Evolutionary conservation across 768 basidiomycete species (phyloP).

Genomic region (Tubosaeta sp.): DNA sequence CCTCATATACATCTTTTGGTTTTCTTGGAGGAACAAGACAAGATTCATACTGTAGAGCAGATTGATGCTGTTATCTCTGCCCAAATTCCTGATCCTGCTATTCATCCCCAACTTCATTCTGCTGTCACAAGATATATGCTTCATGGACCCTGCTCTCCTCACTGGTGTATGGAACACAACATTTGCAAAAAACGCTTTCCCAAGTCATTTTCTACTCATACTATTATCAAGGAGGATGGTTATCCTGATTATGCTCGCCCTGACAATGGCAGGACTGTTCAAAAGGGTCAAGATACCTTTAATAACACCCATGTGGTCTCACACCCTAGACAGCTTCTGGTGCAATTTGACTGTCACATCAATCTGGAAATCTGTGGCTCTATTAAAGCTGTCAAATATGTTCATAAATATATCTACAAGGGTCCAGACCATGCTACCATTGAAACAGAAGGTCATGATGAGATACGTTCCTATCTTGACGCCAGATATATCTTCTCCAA

Average conservation of each 20-base stretch:
- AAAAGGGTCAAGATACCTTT: constrained; percentile 11
- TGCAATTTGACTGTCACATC: constrained; percentile 17
- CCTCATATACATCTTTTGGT: constrained; percentile 51
- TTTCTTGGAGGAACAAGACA: constrained; percentile 25
- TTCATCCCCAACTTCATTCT: not conserved
- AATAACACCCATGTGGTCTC: constrained; percentile 43
- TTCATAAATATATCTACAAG: too few relatives aligned
- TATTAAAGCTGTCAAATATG: too few relatives aligned
- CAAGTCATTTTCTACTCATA: constrained; percentile 33
- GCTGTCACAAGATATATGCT: constrained; percentile 31
- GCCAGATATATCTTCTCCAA: constrained; percentile 4
- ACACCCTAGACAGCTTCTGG: constrained; percentile 34
- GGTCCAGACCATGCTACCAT: constrained; percentile 7
- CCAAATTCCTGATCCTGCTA: not conserved
- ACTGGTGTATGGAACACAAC: constrained; percentile 38
- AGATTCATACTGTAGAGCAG: constrained; percentile 1
- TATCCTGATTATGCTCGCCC: constrained; percentile 34
- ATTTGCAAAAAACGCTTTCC: constrained; percentile 44
- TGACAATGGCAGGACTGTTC: constrained; percentile 16
- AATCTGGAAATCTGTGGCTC: too few relatives aligned
- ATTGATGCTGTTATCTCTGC: constrained; percentile 2
- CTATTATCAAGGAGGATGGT: constrained; percentile 34
- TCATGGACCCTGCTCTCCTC: constrained; percentile 39
- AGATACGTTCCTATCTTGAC: constrained; percentile 2
- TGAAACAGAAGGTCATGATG: not conserved